Conservation (phyloP, 805 yeast genomes). For the Spathaspora sp. region DNA sequence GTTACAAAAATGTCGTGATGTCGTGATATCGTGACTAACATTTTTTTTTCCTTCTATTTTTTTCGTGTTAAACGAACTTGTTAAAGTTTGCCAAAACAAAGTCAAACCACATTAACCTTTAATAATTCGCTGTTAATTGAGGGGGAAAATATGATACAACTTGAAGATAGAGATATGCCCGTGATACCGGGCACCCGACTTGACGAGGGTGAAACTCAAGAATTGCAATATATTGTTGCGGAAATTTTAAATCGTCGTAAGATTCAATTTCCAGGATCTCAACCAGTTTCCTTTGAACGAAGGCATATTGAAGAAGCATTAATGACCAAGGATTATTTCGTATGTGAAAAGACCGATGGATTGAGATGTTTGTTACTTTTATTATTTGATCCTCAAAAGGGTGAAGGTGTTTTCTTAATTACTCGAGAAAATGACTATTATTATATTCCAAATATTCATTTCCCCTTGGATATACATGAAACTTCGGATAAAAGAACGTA, state of each 20-base stretch:
- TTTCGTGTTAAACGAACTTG: background rate
- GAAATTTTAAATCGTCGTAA: slow-evolving; percentile 52
- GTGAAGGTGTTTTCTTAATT: slow-evolving; percentile 85
- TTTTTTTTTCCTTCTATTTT: background rate
- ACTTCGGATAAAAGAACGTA: slow-evolving; percentile 49
- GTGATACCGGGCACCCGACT: slow-evolving; percentile 81
- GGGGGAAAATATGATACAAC: slow-evolving; percentile 22
- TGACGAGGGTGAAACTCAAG: slow-evolving; percentile 67
- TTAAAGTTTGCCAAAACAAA: background rate
- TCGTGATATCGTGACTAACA: background rate
- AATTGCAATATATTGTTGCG: slow-evolving; percentile 66
- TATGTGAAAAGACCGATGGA: slow-evolving; percentile 96
- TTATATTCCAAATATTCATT: slow-evolving; percentile 77
- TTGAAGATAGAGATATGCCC: slow-evolving; percentile 60
- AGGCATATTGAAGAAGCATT: slow-evolving; percentile 65
- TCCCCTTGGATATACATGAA: slow-evolving; percentile 53
- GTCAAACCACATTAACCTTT: background rate
- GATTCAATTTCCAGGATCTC: slow-evolving; percentile 83
- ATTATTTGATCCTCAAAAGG: slow-evolving; percentile 63
- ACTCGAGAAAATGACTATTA: slow-evolving; percentile 87
- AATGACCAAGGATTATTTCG: slow-evolving; percentile 74
- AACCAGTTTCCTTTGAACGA: slow-evolving; percentile 87
- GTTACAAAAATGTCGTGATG: slow-evolving; percentile 1
- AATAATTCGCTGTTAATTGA: background rate
- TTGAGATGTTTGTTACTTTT: slow-evolving; percentile 75